A percentile compares a stretch with the other conserved stretches of the same genome.
Evolutionary conservation across 1,284 basidiomycete genomes (phyloP).

Genomic region (Leccinum holopus): DNA sequence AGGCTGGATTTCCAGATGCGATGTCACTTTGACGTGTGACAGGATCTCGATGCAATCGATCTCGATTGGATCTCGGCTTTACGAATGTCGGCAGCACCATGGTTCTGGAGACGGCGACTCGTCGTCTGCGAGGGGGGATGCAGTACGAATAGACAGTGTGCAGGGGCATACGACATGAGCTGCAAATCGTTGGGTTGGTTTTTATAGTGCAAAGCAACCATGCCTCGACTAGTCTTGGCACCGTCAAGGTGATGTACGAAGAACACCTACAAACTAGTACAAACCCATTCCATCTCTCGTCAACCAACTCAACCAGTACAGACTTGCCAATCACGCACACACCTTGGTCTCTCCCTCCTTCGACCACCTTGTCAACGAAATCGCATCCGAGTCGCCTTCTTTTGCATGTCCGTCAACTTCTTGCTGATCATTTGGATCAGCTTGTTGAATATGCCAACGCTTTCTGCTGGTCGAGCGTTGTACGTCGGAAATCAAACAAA

Average conservation of each 20-base stretch:
- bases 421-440: conserved; percentile 85
- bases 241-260: too few species aligned
- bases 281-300: too few species aligned
- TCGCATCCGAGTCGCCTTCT: conserved; percentile 47
- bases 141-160: conserved; percentile 95
- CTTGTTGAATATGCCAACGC: conserved; percentile 88
- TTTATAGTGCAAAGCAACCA: conserved; percentile 95
- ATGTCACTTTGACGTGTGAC: too few species aligned
- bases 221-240: too few species aligned
- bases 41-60: conserved; percentile 40
- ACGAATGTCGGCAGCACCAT: conserved; percentile 92
- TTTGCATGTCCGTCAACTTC: conserved; percentile 78
- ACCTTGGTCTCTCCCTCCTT: too few species aligned
- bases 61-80: conserved; percentile 77
- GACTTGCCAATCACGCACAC: too few species aligned
- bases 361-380: too few species aligned
- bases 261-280: too few species aligned
- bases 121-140: conserved; percentile 89
- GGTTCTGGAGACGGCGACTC: conserved; percentile 88
- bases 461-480: conserved; percentile 47
- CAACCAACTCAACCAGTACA: too few species aligned
- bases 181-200: conserved; percentile 99
- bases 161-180: conserved; percentile 94
- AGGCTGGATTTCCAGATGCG: too few species aligned
- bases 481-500: conserved; percentile 11